These are phyloP conservation scores for Verticillium isaacii DNA, from an alignment of 2,329 filamentous ascomycete genomes.

Conservation along the genomic window DNA sequence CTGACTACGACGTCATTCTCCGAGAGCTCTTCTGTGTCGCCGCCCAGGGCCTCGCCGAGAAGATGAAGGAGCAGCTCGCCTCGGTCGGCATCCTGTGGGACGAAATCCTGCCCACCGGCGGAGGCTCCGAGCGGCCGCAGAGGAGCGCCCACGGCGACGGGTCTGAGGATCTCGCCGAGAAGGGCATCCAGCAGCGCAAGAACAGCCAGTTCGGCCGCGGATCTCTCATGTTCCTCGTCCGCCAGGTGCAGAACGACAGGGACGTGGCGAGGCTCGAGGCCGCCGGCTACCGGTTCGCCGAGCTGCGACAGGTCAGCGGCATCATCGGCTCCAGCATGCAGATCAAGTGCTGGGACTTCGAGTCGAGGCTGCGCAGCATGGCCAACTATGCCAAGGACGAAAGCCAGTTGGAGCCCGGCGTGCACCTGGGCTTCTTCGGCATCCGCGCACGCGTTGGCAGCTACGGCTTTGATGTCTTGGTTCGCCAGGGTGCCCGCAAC, in stretches of 20 bases:
- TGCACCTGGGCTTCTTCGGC: conserved; percentile 56
- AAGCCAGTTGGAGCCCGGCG: conserved; percentile 43
- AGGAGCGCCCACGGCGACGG: conserved; percentile 5
- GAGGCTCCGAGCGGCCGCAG: conserved; percentile 8
- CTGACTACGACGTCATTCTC: conserved; percentile 72
- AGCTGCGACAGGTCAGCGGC: conserved; percentile 60
- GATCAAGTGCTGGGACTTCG: conserved; percentile 59
- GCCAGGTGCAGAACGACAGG: conserved; percentile 48
- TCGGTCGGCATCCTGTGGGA: conserved; percentile 69
- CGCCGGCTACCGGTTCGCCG: conserved; percentile 74
- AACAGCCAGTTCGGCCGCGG: conserved; percentile 56
- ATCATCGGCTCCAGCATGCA: conserved; percentile 71
- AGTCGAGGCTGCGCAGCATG: conserved; percentile 59
- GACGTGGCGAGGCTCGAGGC: conserved; percentile 64
- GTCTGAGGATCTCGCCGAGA: conserved; percentile 34
- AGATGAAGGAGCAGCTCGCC: conserved; percentile 57
- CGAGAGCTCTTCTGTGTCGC: conserved; percentile 80
- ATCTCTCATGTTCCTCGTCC: conserved; percentile 76
- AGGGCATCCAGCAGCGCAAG: conserved; percentile 23
- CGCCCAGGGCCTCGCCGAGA: conserved; percentile 66
- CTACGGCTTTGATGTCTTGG: conserved; percentile 60
- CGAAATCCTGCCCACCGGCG: conserved; percentile 66
- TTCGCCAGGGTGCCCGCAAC: conserved; percentile 49
- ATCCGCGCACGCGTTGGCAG: conserved; percentile 45
- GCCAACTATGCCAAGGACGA: conserved; percentile 47